Evolutionary conservation across 495 filamentous ascomycete genomes (phyloP).

Genomic region (Xylaria nigripes): DNA sequence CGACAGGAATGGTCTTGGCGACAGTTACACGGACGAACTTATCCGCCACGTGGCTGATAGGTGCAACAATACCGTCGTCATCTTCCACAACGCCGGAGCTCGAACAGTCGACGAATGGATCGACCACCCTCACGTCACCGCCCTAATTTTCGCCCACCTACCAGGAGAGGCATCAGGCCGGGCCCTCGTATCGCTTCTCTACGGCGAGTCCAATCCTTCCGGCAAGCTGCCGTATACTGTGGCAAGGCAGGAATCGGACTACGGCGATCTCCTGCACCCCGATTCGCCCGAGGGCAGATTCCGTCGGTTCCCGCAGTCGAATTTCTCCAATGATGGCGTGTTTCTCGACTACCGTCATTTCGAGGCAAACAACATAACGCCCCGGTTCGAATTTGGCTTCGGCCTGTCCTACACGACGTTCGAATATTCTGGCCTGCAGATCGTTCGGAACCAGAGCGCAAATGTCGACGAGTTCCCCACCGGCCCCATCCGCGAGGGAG

Average conservation of each 20-base stretch:
- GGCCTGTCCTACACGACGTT: conserved; percentile 56
- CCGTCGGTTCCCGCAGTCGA: conserved; percentile 31
- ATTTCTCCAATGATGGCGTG: conserved; percentile 43
- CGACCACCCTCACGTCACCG: conserved; percentile 44
- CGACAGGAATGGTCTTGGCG: conserved; percentile 21
- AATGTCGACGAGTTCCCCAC: conserved; percentile 8
- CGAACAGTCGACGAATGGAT: conserved; percentile 40
- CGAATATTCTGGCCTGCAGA: conserved; percentile 26
- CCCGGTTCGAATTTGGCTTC: conserved; percentile 55
- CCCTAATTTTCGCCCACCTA: conserved; percentile 43
- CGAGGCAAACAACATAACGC: conserved; percentile 44
- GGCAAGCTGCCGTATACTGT: conserved; percentile 56
- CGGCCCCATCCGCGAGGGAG: conserved; percentile 36
- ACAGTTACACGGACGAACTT: conserved; percentile 38
- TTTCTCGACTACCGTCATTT: conserved; percentile 52
- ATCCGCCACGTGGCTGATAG: conserved; percentile 37
- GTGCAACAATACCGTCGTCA: conserved; percentile 46
- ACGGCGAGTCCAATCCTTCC: conserved; percentile 41
- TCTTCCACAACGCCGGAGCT: conserved; percentile 42
- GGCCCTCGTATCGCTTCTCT: conserved; percentile 42
- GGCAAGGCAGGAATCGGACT: conserved; percentile 44
- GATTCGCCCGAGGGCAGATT: conserved; percentile 8
- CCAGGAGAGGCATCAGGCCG: conserved; percentile 45
- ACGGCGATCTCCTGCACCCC: conserved; percentile 21
- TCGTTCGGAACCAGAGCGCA: conserved; percentile 8